These are phyloP conservation scores for Acanthamoeba triangularis DNA, from an alignment of 208 protist species.

Conservation along the genomic window DNA sequence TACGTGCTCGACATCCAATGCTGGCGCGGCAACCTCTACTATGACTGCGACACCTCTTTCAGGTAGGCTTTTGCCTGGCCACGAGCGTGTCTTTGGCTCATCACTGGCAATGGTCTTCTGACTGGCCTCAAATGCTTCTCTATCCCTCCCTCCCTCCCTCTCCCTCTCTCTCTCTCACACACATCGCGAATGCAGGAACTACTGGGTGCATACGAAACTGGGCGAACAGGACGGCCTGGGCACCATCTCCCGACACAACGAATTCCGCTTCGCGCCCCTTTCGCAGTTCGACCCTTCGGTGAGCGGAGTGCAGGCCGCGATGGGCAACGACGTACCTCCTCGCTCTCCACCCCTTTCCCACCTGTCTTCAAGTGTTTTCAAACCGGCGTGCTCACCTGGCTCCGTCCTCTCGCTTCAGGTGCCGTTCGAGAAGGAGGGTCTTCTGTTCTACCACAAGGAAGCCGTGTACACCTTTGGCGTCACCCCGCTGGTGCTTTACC, in stretches of 20 bases:
- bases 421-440: constrained; percentile 65
- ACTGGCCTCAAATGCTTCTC: background rate
- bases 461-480: constrained; percentile 84
- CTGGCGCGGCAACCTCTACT: constrained; percentile 84
- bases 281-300: background rate
- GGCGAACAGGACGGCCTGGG: background rate
- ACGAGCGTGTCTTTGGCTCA: background rate
- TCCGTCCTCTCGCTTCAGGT: background rate
- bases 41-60: constrained; percentile 87
- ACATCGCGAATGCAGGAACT: background rate
- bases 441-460: constrained; percentile 86
- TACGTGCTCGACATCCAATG: constrained; percentile 85
- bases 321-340: constrained; percentile 1
- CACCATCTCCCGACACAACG: constrained; percentile 31
- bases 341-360: no score
- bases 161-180: background rate
- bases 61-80: constrained; percentile 37
- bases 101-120: background rate
- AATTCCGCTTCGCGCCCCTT: constrained; percentile 38
- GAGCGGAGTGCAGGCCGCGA: background rate
- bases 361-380: no score
- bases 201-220: constrained; percentile 69
- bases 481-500: constrained; percentile 91
- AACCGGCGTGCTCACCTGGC: background rate
- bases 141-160: background rate